phyloP scores from a whole-genome alignment of 169 alveolate species.

The Cytauxzoon felis region DNA sequence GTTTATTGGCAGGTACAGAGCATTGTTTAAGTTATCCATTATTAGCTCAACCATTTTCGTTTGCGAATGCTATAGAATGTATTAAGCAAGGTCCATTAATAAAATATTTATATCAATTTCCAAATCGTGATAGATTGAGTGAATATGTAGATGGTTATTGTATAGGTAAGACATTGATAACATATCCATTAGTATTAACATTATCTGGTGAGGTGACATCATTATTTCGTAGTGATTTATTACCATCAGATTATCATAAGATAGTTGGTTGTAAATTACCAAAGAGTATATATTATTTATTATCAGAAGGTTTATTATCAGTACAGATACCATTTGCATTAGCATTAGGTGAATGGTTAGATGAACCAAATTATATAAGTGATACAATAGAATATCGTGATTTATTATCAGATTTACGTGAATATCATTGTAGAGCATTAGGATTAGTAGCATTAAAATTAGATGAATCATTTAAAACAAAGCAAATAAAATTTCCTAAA shows the following conservation, averaged over 20 bases:
- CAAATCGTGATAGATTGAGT: conserved; percentile 49
- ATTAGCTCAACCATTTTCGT: conserved; percentile 62
- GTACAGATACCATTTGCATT: conserved; percentile 64
- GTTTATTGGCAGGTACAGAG: conserved; percentile 75
- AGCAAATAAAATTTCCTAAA: conserved; percentile 41
- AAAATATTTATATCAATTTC: conserved; percentile 63
- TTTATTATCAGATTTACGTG: conserved; percentile 67
- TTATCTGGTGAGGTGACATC: conserved; percentile 17
- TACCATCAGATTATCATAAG: conserved; percentile 64
- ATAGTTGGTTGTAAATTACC: conserved; percentile 71
- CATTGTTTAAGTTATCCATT: conserved; percentile 69
- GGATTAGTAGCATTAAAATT: conserved; percentile 65
- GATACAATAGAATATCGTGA: conserved; percentile 70
- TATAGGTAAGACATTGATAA: conserved; percentile 35
- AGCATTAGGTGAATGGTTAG: conserved; percentile 75
- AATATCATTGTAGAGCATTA: conserved; percentile 70
- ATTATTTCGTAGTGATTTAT: neutral
- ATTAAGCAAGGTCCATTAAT: conserved; percentile 65
- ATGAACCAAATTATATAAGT: conserved; percentile 59
- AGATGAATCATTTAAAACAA: conserved; percentile 57
- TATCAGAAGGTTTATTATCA: conserved; percentile 65
- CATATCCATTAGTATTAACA: conserved; percentile 42
- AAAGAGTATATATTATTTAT: conserved; percentile 61
- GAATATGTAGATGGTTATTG: conserved; percentile 56
- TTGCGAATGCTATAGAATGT: conserved; percentile 65